Conservation (phyloP, 2,329 filamentous ascomycete species). For the Pleurostoma richardsiae region DNA sequence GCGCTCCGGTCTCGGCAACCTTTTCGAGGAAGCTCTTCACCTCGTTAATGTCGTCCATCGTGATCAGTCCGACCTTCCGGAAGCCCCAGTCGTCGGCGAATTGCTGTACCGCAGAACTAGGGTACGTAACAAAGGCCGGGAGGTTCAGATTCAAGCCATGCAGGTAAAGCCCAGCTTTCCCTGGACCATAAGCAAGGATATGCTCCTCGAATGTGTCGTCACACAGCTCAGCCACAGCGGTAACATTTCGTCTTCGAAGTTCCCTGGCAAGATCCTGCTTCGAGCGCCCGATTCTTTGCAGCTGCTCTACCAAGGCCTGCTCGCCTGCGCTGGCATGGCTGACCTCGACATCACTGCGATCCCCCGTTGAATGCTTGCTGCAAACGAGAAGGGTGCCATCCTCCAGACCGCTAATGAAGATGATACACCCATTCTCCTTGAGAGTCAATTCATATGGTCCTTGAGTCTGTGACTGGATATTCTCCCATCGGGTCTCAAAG, state of each 20-base stretch:
- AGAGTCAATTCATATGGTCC: slow-evolving; percentile 93
- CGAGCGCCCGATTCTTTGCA: slow-evolving; percentile 71
- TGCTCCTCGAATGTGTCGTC: slow-evolving; percentile 97
- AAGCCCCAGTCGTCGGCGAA: slow-evolving; percentile 95
- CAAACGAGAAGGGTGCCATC: slow-evolving; percentile 91
- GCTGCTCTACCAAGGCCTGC: slow-evolving; percentile 73
- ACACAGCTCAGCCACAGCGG: slow-evolving; percentile 91
- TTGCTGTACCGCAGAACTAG: slow-evolving; percentile 73
- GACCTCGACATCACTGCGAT: slow-evolving; percentile 61
- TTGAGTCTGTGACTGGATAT: slow-evolving; percentile 68
- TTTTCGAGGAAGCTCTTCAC: slow-evolving; percentile 79
- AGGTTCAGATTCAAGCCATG: slow-evolving; percentile 95
- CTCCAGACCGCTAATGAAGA: slow-evolving; percentile 89
- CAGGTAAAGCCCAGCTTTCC: slow-evolving; percentile 84
- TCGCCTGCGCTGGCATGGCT: slow-evolving; percentile 87
- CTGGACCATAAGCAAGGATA: slow-evolving; percentile 80
- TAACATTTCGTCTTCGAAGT: slow-evolving; percentile 77
- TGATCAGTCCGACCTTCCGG: slow-evolving; percentile 75
- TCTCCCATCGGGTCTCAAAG: slow-evolving; percentile 73
- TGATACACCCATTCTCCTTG: slow-evolving; percentile 99
- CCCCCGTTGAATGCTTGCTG: slow-evolving; percentile 95
- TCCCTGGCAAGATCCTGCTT: slow-evolving; percentile 72
- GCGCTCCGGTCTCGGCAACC: slow-evolving; percentile 82
- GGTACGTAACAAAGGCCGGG: slow-evolving; percentile 85
- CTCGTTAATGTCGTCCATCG: slow-evolving; percentile 67